Percentiles rank a stretch among this genome's conserved stretches.
These are phyloP conservation scores for Leccinellum albellum DNA, from an alignment of 768 basidiomycete species.

Conservation along the genomic window DNA sequence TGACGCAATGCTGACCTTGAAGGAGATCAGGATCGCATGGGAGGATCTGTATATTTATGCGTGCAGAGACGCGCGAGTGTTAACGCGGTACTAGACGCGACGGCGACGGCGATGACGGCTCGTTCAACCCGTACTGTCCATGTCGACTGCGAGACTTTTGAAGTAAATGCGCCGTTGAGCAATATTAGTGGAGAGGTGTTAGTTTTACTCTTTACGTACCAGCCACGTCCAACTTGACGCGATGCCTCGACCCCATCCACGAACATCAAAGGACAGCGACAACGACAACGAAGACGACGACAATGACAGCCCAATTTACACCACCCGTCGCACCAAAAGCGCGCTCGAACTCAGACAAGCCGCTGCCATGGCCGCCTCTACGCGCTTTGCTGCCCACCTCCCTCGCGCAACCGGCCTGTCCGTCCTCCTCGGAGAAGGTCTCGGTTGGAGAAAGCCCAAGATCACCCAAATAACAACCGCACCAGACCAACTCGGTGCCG, in stretches of 20 bases:
- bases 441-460: slow-evolving; percentile 37
- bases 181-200: no score
- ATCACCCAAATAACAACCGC: slow-evolving; percentile 55
- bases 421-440: slow-evolving; percentile 24
- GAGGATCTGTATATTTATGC: neutral
- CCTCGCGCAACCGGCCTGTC: slow-evolving; percentile 18
- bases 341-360: slow-evolving; percentile 18
- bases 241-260: neutral
- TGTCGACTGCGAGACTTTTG: no score
- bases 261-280: neutral
- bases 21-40: slow-evolving; percentile 1
- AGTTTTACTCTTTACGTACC: no score
- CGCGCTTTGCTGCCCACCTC: slow-evolving; percentile 8
- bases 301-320: slow-evolving; percentile 8
- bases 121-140: no score
- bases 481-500: slow-evolving; percentile 56
- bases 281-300: neutral
- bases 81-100: no score
- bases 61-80: no score
- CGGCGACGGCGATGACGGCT: no score
- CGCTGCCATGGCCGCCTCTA: neutral
- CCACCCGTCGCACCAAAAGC: slow-evolving; percentile 23
- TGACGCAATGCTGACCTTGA: neutral
- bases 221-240: neutral
- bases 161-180: no score